These are phyloP conservation scores for Rhizopogon sp. DNA, from an alignment of 768 basidiomycete species.

Conservation along the genomic window DNA sequence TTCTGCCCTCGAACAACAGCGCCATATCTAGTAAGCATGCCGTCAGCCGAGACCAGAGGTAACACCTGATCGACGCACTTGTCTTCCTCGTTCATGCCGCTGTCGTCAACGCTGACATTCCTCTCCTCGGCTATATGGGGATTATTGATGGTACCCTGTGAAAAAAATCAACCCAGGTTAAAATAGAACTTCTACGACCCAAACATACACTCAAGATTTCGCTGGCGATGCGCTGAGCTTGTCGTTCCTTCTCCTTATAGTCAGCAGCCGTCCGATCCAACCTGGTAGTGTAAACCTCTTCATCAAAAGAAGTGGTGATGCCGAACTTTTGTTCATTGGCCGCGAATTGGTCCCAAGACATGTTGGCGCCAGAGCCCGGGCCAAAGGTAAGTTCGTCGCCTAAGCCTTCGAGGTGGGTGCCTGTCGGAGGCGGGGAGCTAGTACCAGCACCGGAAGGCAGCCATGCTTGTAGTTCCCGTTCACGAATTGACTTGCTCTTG, in stretches of 20 bases:
- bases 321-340: constrained; percentile 93
- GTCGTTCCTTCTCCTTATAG: constrained; percentile 83
- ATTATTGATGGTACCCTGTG: constrained; percentile 62
- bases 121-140: constrained; percentile 91
- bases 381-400: constrained; percentile 74
- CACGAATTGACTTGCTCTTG: constrained; percentile 47
- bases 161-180: constrained; percentile 9
- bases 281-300: constrained; percentile 92
- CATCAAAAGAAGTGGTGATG: constrained; percentile 86
- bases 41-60: constrained; percentile 83
- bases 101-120: constrained; percentile 56
- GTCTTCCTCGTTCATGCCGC: constrained; percentile 88
- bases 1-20: constrained; percentile 85
- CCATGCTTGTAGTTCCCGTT: constrained; percentile 84
- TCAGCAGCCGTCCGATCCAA: constrained; percentile 81
- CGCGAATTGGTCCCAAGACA: constrained; percentile 87
- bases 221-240: constrained; percentile 83
- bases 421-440: constrained; percentile 20
- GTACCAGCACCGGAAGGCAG: constrained; percentile 37
- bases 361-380: constrained; percentile 35
- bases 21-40: constrained; percentile 85
- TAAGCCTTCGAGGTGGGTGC: constrained; percentile 22
- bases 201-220: constrained; percentile 81
- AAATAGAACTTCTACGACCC: neutral
- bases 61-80: constrained; percentile 77